Evolutionary conservation across 139 green algal genomes (phyloP).

Genomic region (Penium margaritaceum): DNA sequence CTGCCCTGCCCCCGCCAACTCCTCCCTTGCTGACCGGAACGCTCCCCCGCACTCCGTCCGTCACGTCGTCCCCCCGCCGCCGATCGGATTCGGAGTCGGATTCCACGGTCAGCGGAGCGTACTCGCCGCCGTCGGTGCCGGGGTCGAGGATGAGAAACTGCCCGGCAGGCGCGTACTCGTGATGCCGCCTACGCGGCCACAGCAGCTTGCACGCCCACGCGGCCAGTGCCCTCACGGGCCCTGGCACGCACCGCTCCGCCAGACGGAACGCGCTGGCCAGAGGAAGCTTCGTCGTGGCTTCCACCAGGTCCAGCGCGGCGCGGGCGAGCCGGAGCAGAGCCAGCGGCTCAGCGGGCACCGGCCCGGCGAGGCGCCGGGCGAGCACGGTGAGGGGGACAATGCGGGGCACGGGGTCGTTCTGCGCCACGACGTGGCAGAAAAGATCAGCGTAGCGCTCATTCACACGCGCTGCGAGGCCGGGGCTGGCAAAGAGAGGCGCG

Average conservation of each 20-base stretch:
- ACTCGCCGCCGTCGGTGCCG: no score
- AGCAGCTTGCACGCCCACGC: neutral
- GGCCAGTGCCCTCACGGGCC: neutral
- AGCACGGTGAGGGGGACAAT: constrained; percentile 16
- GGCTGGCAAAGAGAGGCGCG: constrained; percentile 23
- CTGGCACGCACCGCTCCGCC: constrained; percentile 10
- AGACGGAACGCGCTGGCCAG: neutral
- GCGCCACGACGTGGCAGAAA: constrained; percentile 19
- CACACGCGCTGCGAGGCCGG: constrained; percentile 16
- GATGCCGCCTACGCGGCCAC: neutral
- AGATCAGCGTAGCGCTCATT: constrained; percentile 17
- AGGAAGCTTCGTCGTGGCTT: constrained; percentile 7
- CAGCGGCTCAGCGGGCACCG: constrained; percentile 2
- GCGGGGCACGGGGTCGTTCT: constrained; percentile 19
- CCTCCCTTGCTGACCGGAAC: no score
- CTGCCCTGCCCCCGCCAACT: no score
- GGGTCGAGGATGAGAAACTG: constrained; percentile 7
- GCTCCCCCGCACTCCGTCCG: no score
- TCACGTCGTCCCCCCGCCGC: no score
- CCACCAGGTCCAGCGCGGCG: constrained; percentile 6
- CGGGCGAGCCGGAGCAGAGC: neutral
- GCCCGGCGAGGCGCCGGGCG: neutral
- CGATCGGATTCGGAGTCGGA: no score
- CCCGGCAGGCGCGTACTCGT: constrained; percentile 17
- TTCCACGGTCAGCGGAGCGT: no score